Evolutionary conservation across 139 green algal genomes (phyloP).

Genomic region (Penium margaritaceum): DNA sequence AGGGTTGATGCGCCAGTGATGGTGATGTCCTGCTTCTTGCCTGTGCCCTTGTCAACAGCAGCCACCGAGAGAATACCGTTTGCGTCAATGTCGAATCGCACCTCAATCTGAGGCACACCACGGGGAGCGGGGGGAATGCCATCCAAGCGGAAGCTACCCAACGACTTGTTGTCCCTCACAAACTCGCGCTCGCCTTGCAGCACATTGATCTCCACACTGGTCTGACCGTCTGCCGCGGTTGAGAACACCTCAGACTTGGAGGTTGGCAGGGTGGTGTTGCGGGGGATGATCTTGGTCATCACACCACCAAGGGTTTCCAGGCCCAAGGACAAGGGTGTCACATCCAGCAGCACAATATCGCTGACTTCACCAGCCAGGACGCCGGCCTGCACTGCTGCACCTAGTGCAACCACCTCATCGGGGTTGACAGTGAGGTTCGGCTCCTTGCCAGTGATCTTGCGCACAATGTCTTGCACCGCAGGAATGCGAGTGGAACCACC

Average conservation of each 20-base stretch:
- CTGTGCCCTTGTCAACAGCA: constrained; percentile 85
- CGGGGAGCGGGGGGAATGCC: constrained; percentile 90
- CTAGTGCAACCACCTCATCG: constrained; percentile 96
- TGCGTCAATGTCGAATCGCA: constrained; percentile 98
- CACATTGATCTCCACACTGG: constrained; percentile 95
- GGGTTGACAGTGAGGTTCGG: constrained; percentile 97
- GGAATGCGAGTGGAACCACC: constrained; percentile 95
- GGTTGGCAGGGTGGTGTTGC: constrained; percentile 96
- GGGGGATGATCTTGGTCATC: constrained; percentile 91
- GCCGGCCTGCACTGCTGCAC: constrained; percentile 84
- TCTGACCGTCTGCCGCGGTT: constrained; percentile 89
- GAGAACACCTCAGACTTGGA: constrained; percentile 94
- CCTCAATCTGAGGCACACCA: constrained; percentile 89
- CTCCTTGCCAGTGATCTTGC: constrained; percentile 79
- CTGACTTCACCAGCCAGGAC: constrained; percentile 63
- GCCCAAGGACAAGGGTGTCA: constrained; percentile 89
- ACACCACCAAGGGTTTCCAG: constrained; percentile 95
- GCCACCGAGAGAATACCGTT: constrained; percentile 93
- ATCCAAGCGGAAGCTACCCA: constrained; percentile 84
- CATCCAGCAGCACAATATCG: constrained; percentile 96
- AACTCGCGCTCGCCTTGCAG: constrained; percentile 83
- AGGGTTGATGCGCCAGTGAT: constrained; percentile 85
- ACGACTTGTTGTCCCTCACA: constrained; percentile 90
- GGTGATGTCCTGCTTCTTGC: constrained; percentile 95
- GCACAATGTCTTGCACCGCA: constrained; percentile 82